Percentiles rank a stretch among this genome's conserved stretches.
Evolutionary conservation across 768 basidiomycete species (phyloP).

Genomic region (Boletus tomentosulus): DNA sequence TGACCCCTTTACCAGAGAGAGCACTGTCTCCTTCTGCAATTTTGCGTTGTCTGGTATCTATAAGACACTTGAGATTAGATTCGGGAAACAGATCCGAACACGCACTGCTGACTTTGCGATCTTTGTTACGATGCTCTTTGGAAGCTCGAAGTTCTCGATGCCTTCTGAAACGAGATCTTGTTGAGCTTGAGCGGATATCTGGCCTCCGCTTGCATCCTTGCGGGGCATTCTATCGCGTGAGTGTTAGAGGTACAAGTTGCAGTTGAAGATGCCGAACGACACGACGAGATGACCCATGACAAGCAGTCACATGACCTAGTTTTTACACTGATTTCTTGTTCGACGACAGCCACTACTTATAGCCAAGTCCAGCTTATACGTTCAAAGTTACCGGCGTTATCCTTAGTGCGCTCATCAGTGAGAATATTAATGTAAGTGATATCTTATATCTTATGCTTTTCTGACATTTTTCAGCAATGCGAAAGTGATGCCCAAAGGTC

Average conservation of each 20-base stretch:
- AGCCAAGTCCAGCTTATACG: no score
- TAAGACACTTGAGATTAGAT: neutral
- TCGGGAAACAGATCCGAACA: constrained; percentile 5
- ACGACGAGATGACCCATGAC: no score
- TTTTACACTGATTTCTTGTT: no score
- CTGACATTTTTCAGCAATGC: constrained; percentile 4
- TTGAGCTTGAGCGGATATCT: constrained; percentile 68
- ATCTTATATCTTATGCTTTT: neutral
- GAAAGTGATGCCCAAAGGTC: constrained; percentile 17
- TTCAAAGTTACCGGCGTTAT: neutral
- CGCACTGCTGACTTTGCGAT: constrained; percentile 82
- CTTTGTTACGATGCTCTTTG: constrained; percentile 75
- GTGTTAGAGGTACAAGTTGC: neutral
- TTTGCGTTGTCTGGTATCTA: constrained; percentile 85
- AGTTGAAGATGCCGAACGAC: no score
- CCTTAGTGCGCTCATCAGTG: neutral
- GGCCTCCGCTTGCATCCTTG: constrained; percentile 53
- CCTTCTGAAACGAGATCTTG: constrained; percentile 79
- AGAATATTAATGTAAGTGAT: neutral
- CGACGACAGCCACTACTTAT: no score
- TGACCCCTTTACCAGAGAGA: constrained; percentile 82
- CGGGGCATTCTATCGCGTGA: constrained; percentile 53
- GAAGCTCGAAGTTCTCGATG: constrained; percentile 86
- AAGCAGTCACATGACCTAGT: constrained; percentile 7
- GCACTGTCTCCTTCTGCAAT: constrained; percentile 83